These are phyloP conservation scores for Populus euphratica DNA, from an alignment of 345 rosid genomes.

Conservation along the genomic window DNA sequence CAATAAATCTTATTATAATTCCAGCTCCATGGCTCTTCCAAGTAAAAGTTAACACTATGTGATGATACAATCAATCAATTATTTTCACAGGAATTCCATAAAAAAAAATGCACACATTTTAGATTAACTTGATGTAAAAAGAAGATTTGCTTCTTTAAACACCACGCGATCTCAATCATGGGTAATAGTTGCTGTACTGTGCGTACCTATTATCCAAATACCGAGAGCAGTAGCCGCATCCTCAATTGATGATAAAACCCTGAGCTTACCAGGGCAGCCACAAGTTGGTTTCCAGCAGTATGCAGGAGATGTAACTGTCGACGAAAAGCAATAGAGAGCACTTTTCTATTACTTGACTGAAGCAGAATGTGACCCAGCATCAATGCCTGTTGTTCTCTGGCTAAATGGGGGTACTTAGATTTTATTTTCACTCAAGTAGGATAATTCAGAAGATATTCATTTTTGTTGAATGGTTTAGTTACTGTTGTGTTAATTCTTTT, in stretches of 20 bases:
- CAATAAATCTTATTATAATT: too few relatives aligned
- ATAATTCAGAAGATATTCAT: background rate
- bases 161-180: background rate
- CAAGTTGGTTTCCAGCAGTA: background rate
- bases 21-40: too few relatives aligned
- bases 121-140: too few relatives aligned
- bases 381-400: constrained; percentile 11
- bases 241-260: background rate
- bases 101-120: too few relatives aligned
- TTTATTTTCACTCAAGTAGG: background rate
- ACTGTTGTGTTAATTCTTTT: too few relatives aligned
- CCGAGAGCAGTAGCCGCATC: background rate
- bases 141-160: background rate
- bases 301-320: background rate
- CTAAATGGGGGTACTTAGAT: constrained; percentile 1
- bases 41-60: too few relatives aligned
- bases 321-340: background rate
- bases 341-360: constrained; percentile 8
- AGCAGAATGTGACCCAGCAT: constrained; percentile 5
- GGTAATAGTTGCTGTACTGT: background rate
- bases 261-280: constrained; percentile 8
- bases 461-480: background rate
- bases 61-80: too few relatives aligned
- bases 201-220: background rate
- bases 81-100: too few relatives aligned